Base-by-base conservation (phyloP, 805 yeast species). In the Lachancea sp. region DNA sequence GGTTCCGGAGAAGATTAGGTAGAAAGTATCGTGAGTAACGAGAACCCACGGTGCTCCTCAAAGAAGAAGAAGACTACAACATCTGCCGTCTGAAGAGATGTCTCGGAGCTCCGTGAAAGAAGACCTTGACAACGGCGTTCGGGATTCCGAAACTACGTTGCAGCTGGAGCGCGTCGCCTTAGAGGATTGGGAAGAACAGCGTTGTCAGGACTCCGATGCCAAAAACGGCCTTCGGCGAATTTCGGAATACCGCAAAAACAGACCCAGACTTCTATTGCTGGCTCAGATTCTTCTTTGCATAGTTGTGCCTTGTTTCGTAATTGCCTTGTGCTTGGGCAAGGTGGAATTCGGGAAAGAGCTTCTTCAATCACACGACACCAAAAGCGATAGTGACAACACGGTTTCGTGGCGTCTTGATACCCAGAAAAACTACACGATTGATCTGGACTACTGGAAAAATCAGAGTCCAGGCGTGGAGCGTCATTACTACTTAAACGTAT, bases 351-450 rank as follows among this genome's bases (percentile, higher is more conserved):
- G 25, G 25, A 22, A 22, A 6, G 25, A 8, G 8, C 27, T 19
- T 10, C 26, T 13, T 3, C 6, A 18, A 9, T 3, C 25, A 9
- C 26, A 35, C 26, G 15, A 11, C 31, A 18, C 17, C 20, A 17
- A 32, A n/a, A 11, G 35, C 15, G n/a, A 18, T 12, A 25, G 15
- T 18, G 20, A 13, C 18, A 22, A 11, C 25, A 17, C 15, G 9
- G 6, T n/a, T 11, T 19, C 38, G 13, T 62, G 66, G 65, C 53
- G 61, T 33, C 49, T 59, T 16, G 56, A 62, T 32, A 59, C 65
- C 1, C 50, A 53, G 30, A 46, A 29, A 19, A 60, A 56, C 36
- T 62, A 60, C 42, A 42, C 55, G 7, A 48, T 60, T 41, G 52
- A 57, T 26, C 20, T 37, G 9, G 46, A 42, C 12, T 45, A 48